A percentile compares a stretch with the other conserved stretches of the same genome.
phyloP scores from a whole-genome alignment of 495 filamentous ascomycete genomes.

The Aspergillus saccharolyticus region DNA sequence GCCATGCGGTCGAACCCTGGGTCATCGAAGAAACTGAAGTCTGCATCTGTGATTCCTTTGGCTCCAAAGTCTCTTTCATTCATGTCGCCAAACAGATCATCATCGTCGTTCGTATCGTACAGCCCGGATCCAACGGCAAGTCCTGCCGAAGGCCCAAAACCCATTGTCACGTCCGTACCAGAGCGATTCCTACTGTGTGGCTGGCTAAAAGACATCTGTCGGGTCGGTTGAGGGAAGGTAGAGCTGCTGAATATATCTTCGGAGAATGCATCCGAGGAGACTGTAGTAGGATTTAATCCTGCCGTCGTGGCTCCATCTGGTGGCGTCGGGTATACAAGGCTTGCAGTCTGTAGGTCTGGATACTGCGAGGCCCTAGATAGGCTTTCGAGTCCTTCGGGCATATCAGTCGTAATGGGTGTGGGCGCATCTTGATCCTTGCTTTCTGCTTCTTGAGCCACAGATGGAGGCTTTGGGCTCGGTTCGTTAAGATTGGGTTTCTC shows the following conservation, averaged over 20 bases:
- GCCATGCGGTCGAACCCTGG: conserved; percentile 40
- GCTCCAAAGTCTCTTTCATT: conserved; percentile 73
- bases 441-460: conserved; percentile 33
- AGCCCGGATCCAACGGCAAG: conserved; percentile 35
- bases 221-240: conserved; percentile 7
- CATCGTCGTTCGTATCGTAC: conserved; percentile 47
- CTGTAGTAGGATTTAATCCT: conserved; percentile 19
- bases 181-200: conserved; percentile 19
- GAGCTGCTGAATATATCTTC: conserved; percentile 26
- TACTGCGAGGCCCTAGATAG: conserved; percentile 47
- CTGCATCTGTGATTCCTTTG: conserved; percentile 77
- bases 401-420: conserved; percentile 20
- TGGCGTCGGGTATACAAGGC: conserved; percentile 80
- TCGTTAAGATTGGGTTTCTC: conserved; percentile 25
- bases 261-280: conserved; percentile 27
- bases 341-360: conserved; percentile 47
- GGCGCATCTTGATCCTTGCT: conserved; percentile 25
- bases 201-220: conserved; percentile 12
- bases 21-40: conserved; percentile 89
- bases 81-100: conserved; percentile 67
- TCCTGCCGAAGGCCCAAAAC: conserved; percentile 21
- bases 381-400: conserved; percentile 37
- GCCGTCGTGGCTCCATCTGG: conserved; percentile 62
- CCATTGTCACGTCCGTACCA: conserved; percentile 20
- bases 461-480: conserved; percentile 23